Percentiles rank a stretch among this genome's conserved stretches.
Evolutionary conservation across 2,329 filamentous ascomycete species (phyloP).

Genomic region (Trichoderma asperellum): DNA sequence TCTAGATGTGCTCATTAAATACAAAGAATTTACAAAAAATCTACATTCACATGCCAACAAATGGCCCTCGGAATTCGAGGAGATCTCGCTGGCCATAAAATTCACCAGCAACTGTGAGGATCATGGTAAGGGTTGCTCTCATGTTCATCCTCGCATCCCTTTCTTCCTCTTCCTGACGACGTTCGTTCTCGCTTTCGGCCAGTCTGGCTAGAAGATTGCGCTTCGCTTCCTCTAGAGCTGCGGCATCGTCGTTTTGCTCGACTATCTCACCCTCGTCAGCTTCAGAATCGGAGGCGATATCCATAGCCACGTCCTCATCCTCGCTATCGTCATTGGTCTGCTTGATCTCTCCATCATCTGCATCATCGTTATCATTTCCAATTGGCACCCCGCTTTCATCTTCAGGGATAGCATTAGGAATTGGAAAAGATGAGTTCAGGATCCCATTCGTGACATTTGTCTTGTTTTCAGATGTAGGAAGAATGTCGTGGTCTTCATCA

Average conservation of each 20-base stretch:
- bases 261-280: constrained; percentile 45
- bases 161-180: constrained; percentile 36
- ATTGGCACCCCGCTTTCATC: not conserved
- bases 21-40: constrained; percentile 18
- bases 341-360: constrained; percentile 31
- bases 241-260: constrained; percentile 39
- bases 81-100: constrained; percentile 88
- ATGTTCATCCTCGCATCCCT: constrained; percentile 53
- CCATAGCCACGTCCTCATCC: constrained; percentile 46
- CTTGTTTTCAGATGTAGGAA: not conserved
- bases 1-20: not conserved
- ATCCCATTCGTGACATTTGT: not conserved
- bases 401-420: not conserved
- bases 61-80: constrained; percentile 71
- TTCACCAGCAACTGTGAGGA: constrained; percentile 84
- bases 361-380: constrained; percentile 21
- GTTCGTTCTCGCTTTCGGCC: constrained; percentile 37
- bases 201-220: constrained; percentile 53
- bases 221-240: constrained; percentile 54
- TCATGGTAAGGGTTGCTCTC: constrained; percentile 85
- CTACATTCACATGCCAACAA: constrained; percentile 49
- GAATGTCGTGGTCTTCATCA: constrained; percentile 7
- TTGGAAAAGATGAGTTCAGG: constrained; percentile 1
- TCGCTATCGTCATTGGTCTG: constrained; percentile 30
- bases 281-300: constrained; percentile 44